These are phyloP conservation scores for Amoebophrya sp. DNA, from an alignment of 169 alveolate genomes.

Conservation along the genomic window DNA sequence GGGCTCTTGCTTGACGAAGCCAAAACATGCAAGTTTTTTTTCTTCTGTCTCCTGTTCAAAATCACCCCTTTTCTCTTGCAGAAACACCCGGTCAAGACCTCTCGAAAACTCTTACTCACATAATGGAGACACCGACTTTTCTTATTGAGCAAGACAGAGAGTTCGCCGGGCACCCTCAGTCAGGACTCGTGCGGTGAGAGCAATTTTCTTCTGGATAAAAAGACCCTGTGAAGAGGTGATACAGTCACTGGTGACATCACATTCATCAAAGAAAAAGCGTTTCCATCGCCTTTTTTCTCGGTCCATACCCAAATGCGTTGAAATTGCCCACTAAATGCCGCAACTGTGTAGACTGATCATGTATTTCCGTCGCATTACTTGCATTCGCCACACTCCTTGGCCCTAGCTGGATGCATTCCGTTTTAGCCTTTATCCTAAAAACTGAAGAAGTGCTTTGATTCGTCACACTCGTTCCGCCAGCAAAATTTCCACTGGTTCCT, in stretches of 20 bases:
- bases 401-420: not conserved
- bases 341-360: not conserved
- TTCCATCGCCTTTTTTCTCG: not conserved
- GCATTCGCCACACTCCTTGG: not conserved
- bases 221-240: not conserved
- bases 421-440: not conserved
- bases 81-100: no score
- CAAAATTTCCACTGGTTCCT: no score
- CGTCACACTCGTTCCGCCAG: no score
- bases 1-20: no score
- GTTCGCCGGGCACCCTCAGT: no score
- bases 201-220: not conserved
- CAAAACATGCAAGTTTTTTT: no score
- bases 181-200: not conserved
- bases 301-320: slow-evolving; percentile 7
- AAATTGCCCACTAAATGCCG: not conserved
- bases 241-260: not conserved
- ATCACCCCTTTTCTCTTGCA: no score
- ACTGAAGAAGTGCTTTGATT: no score
- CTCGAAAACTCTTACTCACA: no score
- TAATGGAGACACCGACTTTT: no score
- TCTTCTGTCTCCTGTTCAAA: no score
- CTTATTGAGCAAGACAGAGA: no score
- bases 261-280: not conserved
- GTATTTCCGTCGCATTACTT: not conserved